Evolutionary conservation across 352 stramenopile genomes (phyloP).

Genomic region (Aphanomyces invadans): DNA sequence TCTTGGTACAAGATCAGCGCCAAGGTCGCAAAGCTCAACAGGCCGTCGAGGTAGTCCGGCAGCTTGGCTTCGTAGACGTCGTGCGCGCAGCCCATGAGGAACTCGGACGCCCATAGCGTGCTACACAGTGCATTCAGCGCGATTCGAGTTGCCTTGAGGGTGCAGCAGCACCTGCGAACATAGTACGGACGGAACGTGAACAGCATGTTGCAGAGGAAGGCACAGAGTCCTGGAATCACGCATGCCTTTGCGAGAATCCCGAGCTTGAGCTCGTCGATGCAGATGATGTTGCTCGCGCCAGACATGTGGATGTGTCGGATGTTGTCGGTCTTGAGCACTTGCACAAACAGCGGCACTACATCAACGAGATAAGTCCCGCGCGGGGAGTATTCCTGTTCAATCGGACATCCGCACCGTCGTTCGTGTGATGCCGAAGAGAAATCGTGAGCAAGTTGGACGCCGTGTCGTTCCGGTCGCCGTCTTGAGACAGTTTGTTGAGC

Average conservation of each 20-base stretch:
- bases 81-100: conserved; percentile 43
- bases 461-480: conserved; percentile 61
- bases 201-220: conserved; percentile 58
- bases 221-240: conserved; percentile 61
- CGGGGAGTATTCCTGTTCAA: not conserved
- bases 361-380: not conserved
- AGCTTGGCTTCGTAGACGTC: conserved; percentile 49
- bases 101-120: conserved; percentile 58
- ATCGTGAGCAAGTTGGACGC: conserved; percentile 65
- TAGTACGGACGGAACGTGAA: conserved; percentile 16
- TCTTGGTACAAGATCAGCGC: conserved; percentile 59
- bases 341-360: conserved; percentile 53
- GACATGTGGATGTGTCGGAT: conserved; percentile 66
- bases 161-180: not conserved
- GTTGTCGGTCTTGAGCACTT: conserved; percentile 73
- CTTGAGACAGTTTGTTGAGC: conserved; percentile 55
- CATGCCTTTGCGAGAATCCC: conserved; percentile 63
- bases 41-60: conserved; percentile 42
- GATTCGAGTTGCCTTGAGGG: not conserved
- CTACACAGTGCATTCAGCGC: not conserved
- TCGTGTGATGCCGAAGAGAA: conserved; percentile 65
- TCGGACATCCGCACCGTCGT: conserved; percentile 34
- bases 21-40: conserved; percentile 43
- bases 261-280: conserved; percentile 64
- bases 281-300: conserved; percentile 60